A percentile compares a stretch with the other conserved stretches of the same genome.
Evolutionary conservation across 2,329 filamentous ascomycete species (phyloP).

Genomic region (Sarocladiaceae sp.): DNA sequence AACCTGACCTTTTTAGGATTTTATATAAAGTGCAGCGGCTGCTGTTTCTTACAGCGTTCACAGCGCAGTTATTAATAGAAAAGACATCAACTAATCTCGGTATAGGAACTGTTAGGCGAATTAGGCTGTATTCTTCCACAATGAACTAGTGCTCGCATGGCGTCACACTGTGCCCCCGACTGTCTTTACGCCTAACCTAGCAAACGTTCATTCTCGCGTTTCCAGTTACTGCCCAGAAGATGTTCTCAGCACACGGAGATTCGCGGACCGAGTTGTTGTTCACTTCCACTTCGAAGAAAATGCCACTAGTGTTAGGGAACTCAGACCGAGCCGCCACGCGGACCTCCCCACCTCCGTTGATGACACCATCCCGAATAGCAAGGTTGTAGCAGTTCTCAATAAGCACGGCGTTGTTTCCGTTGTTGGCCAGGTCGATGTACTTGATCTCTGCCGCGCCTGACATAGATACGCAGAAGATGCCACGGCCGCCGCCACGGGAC

Average conservation of each 20-base stretch:
- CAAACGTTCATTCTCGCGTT: slow-evolving; percentile 39
- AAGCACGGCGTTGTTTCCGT: slow-evolving; percentile 52
- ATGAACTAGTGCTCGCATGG: too few relatives aligned
- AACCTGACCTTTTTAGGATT: too few relatives aligned
- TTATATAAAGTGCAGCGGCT: too few relatives aligned
- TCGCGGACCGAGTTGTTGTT: slow-evolving; percentile 48
- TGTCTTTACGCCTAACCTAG: too few relatives aligned
- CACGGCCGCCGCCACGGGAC: slow-evolving; percentile 52
- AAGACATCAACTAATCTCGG: too few relatives aligned
- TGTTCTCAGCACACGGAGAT: slow-evolving; percentile 50
- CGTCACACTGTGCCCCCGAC: too few relatives aligned
- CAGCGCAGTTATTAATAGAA: too few relatives aligned
- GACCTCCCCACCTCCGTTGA: slow-evolving; percentile 53
- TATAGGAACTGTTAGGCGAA: too few relatives aligned
- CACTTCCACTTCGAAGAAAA: slow-evolving; percentile 45
- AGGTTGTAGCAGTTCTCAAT: slow-evolving; percentile 59
- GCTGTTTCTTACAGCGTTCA: too few relatives aligned
- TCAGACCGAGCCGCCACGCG: slow-evolving; percentile 47
- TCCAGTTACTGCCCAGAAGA: slow-evolving; percentile 43
- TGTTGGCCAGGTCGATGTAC: slow-evolving; percentile 44
- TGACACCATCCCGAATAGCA: slow-evolving; percentile 43
- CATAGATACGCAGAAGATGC: slow-evolving; percentile 53
- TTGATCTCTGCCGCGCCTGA: slow-evolving; percentile 48
- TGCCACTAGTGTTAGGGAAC: slow-evolving; percentile 49
- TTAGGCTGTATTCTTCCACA: too few relatives aligned